Base-by-base conservation (phyloP, 306 rosid genomes). In the Malus orientalis region DNA sequence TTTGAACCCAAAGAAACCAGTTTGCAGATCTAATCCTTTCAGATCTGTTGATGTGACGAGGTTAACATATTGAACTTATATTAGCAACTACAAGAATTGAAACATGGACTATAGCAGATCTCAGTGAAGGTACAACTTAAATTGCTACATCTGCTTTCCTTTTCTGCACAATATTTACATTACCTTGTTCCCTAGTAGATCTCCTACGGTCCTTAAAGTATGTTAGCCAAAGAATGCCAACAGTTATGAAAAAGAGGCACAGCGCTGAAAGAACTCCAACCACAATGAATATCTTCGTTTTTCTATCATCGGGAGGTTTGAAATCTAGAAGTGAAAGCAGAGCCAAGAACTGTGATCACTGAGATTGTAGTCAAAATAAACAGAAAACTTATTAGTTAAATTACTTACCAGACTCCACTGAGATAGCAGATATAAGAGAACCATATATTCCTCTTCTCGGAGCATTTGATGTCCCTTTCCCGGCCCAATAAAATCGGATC, bases 401-500 rank as follows among this genome's bases (percentile, higher is more conserved):
- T 49, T 67, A 84, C 90, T 78, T 79, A 88, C 95, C 86, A 62
- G 95, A 84, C 82, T 79, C 79, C 74, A 87, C 70, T 18, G 89
- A 87, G 78, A 90, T 66, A 70, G 88, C 92, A 62, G 89, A 87
- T 79, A 90, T 74, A 16, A 87, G 86, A 65, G 92, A 87, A 83
- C 95, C 95, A 84, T 86, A 88, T 44, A 61, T 80, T 70, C 89
- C 89, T 60, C 71, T 15, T 44, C 1, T 22, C 30, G 95, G 95
- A 67, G 65, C 32, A 70, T 76, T 80, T 42, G 79, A 73, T 63
- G 92, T 90, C 60, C 95, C 95, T 71, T 86, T 87, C 67, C 89
- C 90, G 57, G 92, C 87, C 90, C 90, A 90, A 51, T 88, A 73
- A 44, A 90, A 87, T 20, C 81, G 92, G 29, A 90, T 81, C 80